Conservation (phyloP, 495 filamentous ascomycete species). For the Venustampulla echinocandica region DNA sequence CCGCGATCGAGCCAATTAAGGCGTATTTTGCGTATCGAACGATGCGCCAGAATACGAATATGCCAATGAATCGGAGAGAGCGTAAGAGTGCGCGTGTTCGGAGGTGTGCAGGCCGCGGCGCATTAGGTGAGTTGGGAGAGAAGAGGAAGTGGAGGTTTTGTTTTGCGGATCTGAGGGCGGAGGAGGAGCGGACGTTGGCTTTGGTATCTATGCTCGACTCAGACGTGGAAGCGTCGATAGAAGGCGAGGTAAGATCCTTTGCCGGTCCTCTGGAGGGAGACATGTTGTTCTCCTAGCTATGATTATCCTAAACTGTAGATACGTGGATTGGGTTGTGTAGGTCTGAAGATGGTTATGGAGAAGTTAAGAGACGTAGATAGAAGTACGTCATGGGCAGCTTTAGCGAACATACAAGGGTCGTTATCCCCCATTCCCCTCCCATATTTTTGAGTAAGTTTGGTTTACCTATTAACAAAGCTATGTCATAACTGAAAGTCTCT, state of each 20-base stretch:
- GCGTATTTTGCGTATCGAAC: slow-evolving; percentile 33
- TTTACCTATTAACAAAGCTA: too few species aligned
- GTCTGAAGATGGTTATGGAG: neutral
- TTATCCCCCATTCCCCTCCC: too few species aligned
- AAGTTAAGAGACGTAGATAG: too few species aligned
- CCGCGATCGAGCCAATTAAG: slow-evolving; percentile 19
- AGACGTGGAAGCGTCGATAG: too few species aligned
- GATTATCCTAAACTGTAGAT: too few species aligned
- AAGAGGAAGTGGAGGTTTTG: slow-evolving; percentile 21
- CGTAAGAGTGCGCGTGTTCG: slow-evolving; percentile 31
- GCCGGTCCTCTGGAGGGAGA: slow-evolving; percentile 18
- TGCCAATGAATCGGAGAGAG: slow-evolving; percentile 24
- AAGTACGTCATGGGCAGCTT: too few species aligned
- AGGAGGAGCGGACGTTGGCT: slow-evolving; percentile 15
- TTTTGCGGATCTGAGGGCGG: slow-evolving; percentile 16
- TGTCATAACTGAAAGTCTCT: too few species aligned
- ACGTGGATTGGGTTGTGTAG: too few species aligned
- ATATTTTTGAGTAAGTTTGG: too few species aligned
- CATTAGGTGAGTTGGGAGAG: slow-evolving; percentile 14
- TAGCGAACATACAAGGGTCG: too few species aligned
- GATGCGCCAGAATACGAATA: slow-evolving; percentile 33
- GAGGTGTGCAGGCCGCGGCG: slow-evolving; percentile 22
- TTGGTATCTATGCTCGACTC: slow-evolving; percentile 13
- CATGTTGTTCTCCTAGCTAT: too few species aligned
- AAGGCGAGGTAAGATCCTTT: neutral